Conservation (phyloP, 2,329 filamentous ascomycete genomes). For the Pseudocercospora ulei region DNA sequence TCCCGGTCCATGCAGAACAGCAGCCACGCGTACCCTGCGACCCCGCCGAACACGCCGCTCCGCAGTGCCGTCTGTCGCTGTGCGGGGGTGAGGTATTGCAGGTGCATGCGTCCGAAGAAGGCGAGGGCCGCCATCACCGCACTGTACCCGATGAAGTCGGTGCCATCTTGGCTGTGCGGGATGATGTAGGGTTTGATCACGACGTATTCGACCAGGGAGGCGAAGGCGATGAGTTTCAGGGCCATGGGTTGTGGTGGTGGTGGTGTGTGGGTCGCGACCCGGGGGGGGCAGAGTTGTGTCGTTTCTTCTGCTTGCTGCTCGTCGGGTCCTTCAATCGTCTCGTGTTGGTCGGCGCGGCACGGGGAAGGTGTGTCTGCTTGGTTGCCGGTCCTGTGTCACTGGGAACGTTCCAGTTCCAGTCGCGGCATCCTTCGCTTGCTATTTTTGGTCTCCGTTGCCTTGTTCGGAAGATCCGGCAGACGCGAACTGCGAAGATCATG, state of each 20-base stretch:
- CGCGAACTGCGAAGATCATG: too few species aligned
- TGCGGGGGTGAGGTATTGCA: slow-evolving; percentile 12
- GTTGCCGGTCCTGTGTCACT: too few species aligned
- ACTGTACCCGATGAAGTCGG: slow-evolving; percentile 20
- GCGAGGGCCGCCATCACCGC: slow-evolving; percentile 17
- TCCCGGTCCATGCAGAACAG: slow-evolving; percentile 14
- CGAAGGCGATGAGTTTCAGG: slow-evolving; percentile 18
- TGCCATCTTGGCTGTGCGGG: slow-evolving; percentile 5
- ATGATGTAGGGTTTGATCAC: slow-evolving; percentile 19
- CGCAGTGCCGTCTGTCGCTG: slow-evolving; percentile 8
- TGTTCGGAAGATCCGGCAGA: too few species aligned
- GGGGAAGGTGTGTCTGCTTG: too few species aligned
- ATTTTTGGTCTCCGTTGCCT: too few species aligned
- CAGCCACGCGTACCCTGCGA: slow-evolving; percentile 20
- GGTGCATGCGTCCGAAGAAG: slow-evolving; percentile 18
- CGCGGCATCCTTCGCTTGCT: too few species aligned
- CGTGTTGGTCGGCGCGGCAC: too few species aligned
- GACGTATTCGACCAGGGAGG: slow-evolving; percentile 17
- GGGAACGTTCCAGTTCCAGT: too few species aligned
- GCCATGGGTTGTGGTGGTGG: slow-evolving; percentile 3
- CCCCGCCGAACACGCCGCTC: slow-evolving; percentile 15
- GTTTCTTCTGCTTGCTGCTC: too few species aligned
- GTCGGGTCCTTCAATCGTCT: too few species aligned
- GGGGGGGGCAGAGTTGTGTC: too few species aligned
- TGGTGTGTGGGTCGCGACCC: background rate